phyloP scores from a whole-genome alignment of 169 alveolate genomes.

The Plasmodium blacklocki region DNA sequence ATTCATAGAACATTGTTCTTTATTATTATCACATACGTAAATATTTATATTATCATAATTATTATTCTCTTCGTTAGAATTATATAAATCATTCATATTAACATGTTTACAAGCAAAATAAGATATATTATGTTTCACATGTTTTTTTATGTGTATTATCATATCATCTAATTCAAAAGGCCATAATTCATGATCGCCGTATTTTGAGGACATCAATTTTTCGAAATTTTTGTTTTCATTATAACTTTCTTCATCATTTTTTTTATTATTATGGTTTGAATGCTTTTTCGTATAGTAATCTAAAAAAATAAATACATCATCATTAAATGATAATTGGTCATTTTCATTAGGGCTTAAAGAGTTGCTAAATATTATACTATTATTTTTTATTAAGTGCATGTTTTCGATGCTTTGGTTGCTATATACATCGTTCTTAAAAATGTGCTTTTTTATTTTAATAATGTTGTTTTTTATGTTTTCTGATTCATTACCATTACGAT shows the following conservation, averaged over 20 bases:
- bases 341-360: constrained; percentile 40
- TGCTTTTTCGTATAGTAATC: constrained; percentile 40
- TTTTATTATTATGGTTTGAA: constrained; percentile 5
- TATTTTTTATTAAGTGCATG: constrained; percentile 35
- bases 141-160: constrained; percentile 71
- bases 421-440: constrained; percentile 6
- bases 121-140: constrained; percentile 41
- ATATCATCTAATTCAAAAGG: constrained; percentile 19
- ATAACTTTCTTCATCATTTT: constrained; percentile 18
- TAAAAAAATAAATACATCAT: constrained; percentile 63
- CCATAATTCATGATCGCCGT: constrained; percentile 12
- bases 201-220: constrained; percentile 26
- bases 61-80: constrained; percentile 50
- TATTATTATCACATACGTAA: constrained; percentile 47
- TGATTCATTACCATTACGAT: constrained; percentile 6
- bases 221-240: constrained; percentile 16
- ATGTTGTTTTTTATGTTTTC: constrained; percentile 51
- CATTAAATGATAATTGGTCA: constrained; percentile 54
- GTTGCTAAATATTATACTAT: constrained; percentile 72
- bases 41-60: constrained; percentile 55
- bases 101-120: constrained; percentile 70
- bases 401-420: constrained; percentile 26
- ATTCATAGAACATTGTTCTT: constrained; percentile 25
- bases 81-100: constrained; percentile 27
- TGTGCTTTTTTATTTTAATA: constrained; percentile 44